These are phyloP conservation scores for Liquidambar formosana DNA, from an alignment of 164 flowering plant species.

Conservation along the genomic window DNA sequence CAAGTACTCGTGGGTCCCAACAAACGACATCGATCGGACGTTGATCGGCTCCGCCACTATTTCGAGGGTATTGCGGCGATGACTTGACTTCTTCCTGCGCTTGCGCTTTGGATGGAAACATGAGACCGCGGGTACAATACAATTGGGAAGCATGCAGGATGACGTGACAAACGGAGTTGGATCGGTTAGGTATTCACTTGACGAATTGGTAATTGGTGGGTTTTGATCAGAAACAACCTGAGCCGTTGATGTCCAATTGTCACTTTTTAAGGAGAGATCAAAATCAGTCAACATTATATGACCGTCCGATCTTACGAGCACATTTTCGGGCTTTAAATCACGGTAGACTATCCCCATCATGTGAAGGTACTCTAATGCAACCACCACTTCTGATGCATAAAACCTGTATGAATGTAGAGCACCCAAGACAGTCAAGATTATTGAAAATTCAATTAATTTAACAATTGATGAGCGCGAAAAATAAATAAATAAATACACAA, in stretches of 20 bases:
- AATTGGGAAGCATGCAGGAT: constrained; percentile 75
- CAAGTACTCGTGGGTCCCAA: constrained; percentile 89
- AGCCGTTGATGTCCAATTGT: constrained; percentile 47
- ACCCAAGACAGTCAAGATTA: too few relatives aligned
- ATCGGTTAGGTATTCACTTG: constrained; percentile 19
- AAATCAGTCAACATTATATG: constrained; percentile 94
- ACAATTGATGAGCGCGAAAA: too few relatives aligned
- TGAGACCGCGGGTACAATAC: constrained; percentile 78
- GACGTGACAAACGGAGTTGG: constrained; percentile 37
- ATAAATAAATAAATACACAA: too few relatives aligned
- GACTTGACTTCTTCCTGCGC: constrained; percentile 51
- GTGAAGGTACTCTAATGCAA: constrained; percentile 84
- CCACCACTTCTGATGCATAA: constrained; percentile 76
- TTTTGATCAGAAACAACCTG: constrained; percentile 45
- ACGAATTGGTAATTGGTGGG: constrained; percentile 10
- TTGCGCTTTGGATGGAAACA: constrained; percentile 64
- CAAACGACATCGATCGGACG: constrained; percentile 85
- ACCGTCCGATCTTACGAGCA: constrained; percentile 76
- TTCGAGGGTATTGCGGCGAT: constrained; percentile 37
- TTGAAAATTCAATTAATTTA: too few relatives aligned
- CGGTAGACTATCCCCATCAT: constrained; percentile 89
- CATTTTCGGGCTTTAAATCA: constrained; percentile 90
- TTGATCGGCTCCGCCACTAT: constrained; percentile 75
- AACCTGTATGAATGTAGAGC: constrained; percentile 39
- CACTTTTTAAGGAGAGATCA: constrained; percentile 76